Evolutionary conservation across 2,329 filamentous ascomycete species (phyloP).

Genomic region (Stromatinia cepivora): DNA sequence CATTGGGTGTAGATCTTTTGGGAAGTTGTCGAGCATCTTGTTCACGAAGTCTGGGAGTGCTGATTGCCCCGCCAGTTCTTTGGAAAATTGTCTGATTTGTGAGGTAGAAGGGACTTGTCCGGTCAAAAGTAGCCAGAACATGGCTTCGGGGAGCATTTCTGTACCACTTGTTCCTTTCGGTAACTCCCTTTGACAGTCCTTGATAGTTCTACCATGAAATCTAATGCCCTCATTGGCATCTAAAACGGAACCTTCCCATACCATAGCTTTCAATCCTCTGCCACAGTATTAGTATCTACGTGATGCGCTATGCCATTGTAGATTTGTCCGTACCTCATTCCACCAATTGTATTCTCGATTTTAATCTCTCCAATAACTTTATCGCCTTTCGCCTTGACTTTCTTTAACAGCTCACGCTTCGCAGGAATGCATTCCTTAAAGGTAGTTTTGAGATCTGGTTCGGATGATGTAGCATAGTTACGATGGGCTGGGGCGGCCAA

Average conservation of each 20-base stretch:
- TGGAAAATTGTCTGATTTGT: conserved; percentile 80
- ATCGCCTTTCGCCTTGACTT: conserved; percentile 81
- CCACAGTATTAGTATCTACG: conserved; percentile 28
- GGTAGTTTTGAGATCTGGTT: conserved; percentile 86
- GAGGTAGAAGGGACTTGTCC: conserved; percentile 81
- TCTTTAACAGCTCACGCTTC: conserved; percentile 90
- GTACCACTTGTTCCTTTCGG: conserved; percentile 90
- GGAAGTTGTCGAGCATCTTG: conserved; percentile 87
- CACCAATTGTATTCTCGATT: conserved; percentile 89
- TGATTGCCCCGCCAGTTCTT: conserved; percentile 83
- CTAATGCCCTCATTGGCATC: conserved; percentile 97
- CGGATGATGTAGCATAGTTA: conserved; percentile 71
- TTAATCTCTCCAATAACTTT: conserved; percentile 91
- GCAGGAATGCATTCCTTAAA: conserved; percentile 82
- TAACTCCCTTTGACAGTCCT: conserved; percentile 91
- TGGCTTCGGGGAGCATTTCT: conserved; percentile 97
- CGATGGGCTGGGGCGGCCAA: conserved; percentile 45
- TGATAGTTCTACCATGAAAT: conserved; percentile 97
- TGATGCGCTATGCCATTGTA: not conserved
- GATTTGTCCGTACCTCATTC: conserved; percentile 67
- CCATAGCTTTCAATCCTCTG: conserved; percentile 89
- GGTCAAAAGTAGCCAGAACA: conserved; percentile 98
- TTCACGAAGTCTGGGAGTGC: conserved; percentile 79
- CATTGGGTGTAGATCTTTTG: conserved; percentile 92
- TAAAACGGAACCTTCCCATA: conserved; percentile 97